These are phyloP conservation scores for Cylindrodendrum hubeiense DNA, from an alignment of 2,329 filamentous ascomycete genomes.

Conservation along the genomic window DNA sequence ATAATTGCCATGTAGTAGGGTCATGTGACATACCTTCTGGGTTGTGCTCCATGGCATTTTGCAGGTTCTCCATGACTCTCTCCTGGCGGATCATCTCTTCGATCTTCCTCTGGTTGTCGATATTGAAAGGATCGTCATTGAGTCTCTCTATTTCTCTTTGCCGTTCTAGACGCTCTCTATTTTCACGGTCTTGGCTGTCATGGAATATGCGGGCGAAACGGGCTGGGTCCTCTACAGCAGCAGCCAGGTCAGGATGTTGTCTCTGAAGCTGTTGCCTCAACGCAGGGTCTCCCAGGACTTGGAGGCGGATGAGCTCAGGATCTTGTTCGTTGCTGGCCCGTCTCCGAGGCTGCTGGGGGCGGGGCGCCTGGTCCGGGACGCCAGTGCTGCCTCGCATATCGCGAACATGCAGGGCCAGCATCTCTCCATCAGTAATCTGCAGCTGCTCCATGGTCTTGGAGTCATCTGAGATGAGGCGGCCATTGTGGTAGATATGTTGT, in stretches of 20 bases:
- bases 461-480: slow-evolving; percentile 81
- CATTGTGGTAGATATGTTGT: slow-evolving; percentile 93
- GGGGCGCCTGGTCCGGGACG: slow-evolving; percentile 53
- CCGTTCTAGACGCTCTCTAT: slow-evolving; percentile 79
- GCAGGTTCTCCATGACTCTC: slow-evolving; percentile 92
- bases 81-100: slow-evolving; percentile 98
- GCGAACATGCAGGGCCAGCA: slow-evolving; percentile 88
- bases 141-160: slow-evolving; percentile 86
- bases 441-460: slow-evolving; percentile 85
- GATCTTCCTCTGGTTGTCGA: slow-evolving; percentile 91
- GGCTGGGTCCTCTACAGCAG: slow-evolving; percentile 79
- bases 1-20: slow-evolving; percentile 6
- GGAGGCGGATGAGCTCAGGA: slow-evolving; percentile 84
- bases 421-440: slow-evolving; percentile 87
- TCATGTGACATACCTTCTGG: slow-evolving; percentile 81
- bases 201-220: slow-evolving; percentile 81
- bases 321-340: slow-evolving; percentile 64
- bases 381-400: slow-evolving; percentile 65
- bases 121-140: slow-evolving; percentile 94
- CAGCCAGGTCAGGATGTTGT: slow-evolving; percentile 81
- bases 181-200: slow-evolving; percentile 76
- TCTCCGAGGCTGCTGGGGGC: slow-evolving; percentile 48
- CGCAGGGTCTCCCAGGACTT: slow-evolving; percentile 82
- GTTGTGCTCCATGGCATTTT: slow-evolving; percentile 97
- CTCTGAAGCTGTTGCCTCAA: slow-evolving; percentile 78